Evolutionary conservation across 148 eudicot genomes (phyloP), one percentile per base, ranked within the genome.

Genomic region (Rhododendron ferrugineum): DNA sequence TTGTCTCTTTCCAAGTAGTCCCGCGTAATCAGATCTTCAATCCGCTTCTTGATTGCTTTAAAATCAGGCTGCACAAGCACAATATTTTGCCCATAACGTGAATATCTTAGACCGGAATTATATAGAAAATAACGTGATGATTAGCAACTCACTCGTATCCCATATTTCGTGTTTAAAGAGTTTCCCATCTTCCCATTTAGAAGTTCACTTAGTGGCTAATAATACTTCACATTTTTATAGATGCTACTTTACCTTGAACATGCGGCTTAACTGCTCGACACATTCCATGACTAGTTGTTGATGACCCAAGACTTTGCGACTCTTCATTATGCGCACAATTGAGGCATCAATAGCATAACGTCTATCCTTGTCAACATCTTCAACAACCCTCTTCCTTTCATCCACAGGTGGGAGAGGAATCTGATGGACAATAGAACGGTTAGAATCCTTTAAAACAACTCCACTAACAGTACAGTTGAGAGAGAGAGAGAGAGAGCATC

Each of bases 1-100:
- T 34, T 78, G 84, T 92, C 94, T 82, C 94, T 92, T 84, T 90
- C 93, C 83, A 92, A 81, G 60, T 88, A 92, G 13, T 92, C 94
- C 11, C 91, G 82, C 1, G 91, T 87, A 56, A 92, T 91, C 64
- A 92, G 83, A 87, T 92, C 93, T 83, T 92, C 94, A 30, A 92
- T 87, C 86, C 94, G 84, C 92, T 87, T 90, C 87, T 92, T 91
- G 73, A 92, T 91, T 70, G 85, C 86, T 86, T 88, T 92, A 46
- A 90, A 78, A 66, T 92, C 91, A 54, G 93, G 94, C 93, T 90
- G 90, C 86, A 87, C n/a, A 84, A 77, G 50, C 52, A 86, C 49
- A 83, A 16, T 5, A 16, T 2, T 13, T 22, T n/a, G 30, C 73
- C 73, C 49, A 7, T 46, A 46, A 46, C 11, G 49, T 1, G 14